phyloP scores from a whole-genome alignment of 495 filamentous ascomycete species.

The Zalerion maritima region DNA sequence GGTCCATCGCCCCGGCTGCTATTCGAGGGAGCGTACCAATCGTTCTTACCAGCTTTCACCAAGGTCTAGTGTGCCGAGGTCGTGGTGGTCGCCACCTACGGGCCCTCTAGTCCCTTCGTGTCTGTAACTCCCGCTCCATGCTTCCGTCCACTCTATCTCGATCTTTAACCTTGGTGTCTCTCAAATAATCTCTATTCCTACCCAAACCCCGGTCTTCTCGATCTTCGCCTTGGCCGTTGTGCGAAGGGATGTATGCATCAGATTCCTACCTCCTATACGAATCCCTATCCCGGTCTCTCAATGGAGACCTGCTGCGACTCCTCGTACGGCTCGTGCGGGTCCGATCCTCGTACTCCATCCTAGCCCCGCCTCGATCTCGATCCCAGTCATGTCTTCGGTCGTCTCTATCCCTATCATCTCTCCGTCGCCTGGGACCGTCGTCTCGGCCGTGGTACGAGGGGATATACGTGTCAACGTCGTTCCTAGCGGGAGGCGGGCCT shows the following conservation, averaged over 20 bases:
- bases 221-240: constrained; percentile 8
- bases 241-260: constrained; percentile 12
- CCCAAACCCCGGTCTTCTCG: constrained; percentile 11
- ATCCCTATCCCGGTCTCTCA: constrained; percentile 22
- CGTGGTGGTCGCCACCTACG: too few species aligned
- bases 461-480: constrained; percentile 46
- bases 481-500: constrained; percentile 17
- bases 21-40: too few species aligned
- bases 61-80: too few species aligned
- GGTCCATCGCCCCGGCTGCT: too few species aligned
- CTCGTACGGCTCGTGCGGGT: constrained; percentile 29
- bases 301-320: constrained; percentile 35
- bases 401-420: constrained; percentile 22
- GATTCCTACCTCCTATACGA: constrained; percentile 25
- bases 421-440: constrained; percentile 17
- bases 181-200: too few species aligned
- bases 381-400: constrained; percentile 27
- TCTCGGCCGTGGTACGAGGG: constrained; percentile 35
- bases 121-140: too few species aligned
- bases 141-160: too few species aligned
- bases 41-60: too few species aligned
- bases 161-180: too few species aligned
- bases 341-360: constrained; percentile 33
- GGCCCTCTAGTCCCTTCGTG: too few species aligned
- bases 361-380: constrained; percentile 19